A percentile compares a stretch with the other conserved stretches of the same genome.
Evolutionary conservation across 2,329 filamentous ascomycete species (phyloP).

Genomic region (Pseudodiploospora longispora): DNA sequence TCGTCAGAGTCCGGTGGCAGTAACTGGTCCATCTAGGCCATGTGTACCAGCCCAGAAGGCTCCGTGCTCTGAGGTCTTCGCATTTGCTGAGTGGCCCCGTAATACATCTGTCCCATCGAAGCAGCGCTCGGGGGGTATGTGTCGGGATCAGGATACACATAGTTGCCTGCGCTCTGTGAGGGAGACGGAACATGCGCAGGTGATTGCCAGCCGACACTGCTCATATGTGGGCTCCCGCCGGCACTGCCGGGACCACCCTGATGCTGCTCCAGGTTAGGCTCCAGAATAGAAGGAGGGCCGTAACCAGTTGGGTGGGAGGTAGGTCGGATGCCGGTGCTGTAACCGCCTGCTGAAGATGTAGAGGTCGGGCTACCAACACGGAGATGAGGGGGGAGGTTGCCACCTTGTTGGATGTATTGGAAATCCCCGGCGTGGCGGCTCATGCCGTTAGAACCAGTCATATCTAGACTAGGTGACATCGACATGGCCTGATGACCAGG

Average conservation of each 20-base stretch:
- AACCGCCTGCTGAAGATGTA: conserved; percentile 50
- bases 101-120: conserved; percentile 63
- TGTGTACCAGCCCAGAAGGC: conserved; percentile 37
- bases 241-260: conserved; percentile 60
- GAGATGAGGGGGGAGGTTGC: conserved; percentile 74
- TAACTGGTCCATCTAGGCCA: conserved; percentile 24
- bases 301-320: conserved; percentile 83
- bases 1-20: neutral
- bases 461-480: conserved; percentile 69
- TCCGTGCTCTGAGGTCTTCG: conserved; percentile 70
- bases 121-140: conserved; percentile 50
- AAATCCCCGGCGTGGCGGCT: conserved; percentile 59
- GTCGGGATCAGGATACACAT: conserved; percentile 79
- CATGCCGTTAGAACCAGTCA: conserved; percentile 60
- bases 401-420: conserved; percentile 64
- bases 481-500: conserved; percentile 72
- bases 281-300: conserved; percentile 75
- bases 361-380: conserved; percentile 65
- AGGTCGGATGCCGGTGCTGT: conserved; percentile 49
- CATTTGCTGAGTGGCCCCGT: conserved; percentile 54
- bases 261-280: conserved; percentile 74
- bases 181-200: conserved; percentile 67
- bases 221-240: conserved; percentile 81
- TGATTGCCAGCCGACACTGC: conserved; percentile 75
- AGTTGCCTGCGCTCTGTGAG: conserved; percentile 58